Base-by-base conservation (phyloP, 139 green algal genomes). In the Tetradesmus lagerheimii region DNA sequence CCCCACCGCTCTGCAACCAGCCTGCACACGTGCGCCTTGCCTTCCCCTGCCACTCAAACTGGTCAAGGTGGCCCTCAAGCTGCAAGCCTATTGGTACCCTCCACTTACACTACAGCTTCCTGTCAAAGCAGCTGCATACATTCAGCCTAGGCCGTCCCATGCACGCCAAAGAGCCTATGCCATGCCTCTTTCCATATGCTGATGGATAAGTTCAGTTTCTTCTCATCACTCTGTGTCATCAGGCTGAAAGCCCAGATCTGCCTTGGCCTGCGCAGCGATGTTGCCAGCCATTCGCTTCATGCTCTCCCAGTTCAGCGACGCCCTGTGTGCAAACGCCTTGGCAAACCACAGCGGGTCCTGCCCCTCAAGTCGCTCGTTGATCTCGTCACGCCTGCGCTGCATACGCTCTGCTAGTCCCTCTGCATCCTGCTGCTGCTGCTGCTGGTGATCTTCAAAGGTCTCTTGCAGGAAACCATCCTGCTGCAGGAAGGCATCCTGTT, bases 261-360 rank as follows among this genome's bases (percentile, higher is more conserved):
- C 27, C 38, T 64, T 80, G 5, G 62, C 47, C 45, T 75, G 37
- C 43, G 47, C 47, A 14, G 76, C 76, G 3, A 90, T 29, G 39
- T 90, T 23, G 20, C 47, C 76, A 23, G 76, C 86, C 50, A 62
- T 67, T 27, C 27, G 50, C 50, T 41, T 71, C 86, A 90, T 90
- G 86, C n/a, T 43, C 6, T 47, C 50, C 50, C 34, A 47, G 38
- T 90, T 90, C 74, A 85, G 29, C 25, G 27, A 8, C 23, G 86
- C 86, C 34, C 86, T 43, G 11, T 41, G 6, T 38, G 86, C 50
- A 80, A 90, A 90, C 2, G 76, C 76, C 77, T 86, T 90, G 34
- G 76, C 86, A 80, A 90, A 90, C 86, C 86, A 90, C 20, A 90
- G 71, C 9, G 86, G 86, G 50, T 90, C 86, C 8, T 85, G 35